These are phyloP conservation scores for Lactarius akahatsu DNA, from an alignment of 768 basidiomycete species.

Conservation along the genomic window DNA sequence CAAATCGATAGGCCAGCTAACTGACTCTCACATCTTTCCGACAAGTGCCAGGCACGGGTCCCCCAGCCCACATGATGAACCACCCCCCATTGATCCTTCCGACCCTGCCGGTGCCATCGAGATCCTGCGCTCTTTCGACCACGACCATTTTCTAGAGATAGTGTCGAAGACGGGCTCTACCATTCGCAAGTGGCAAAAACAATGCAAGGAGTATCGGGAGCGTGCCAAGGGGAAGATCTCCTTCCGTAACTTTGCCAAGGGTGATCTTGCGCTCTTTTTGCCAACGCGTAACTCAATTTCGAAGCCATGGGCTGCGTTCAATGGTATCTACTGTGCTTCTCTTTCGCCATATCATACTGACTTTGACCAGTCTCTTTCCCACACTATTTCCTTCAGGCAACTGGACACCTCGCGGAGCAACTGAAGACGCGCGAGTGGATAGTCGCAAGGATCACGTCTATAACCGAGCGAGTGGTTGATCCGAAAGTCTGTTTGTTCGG, in stretches of 20 bases:
- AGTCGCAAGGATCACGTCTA: conserved; percentile 86
- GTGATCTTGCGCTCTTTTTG: conserved; percentile 92
- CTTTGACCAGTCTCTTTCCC: conserved; percentile 81
- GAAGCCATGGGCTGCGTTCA: conserved; percentile 98
- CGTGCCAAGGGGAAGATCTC: conserved; percentile 96
- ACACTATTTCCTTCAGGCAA: conserved; percentile 93
- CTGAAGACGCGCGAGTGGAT: conserved; percentile 93
- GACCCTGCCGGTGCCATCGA: conserved; percentile 72
- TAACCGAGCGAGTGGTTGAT: conserved; percentile 82
- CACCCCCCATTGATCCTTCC: conserved; percentile 74
- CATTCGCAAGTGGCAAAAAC: conserved; percentile 95
- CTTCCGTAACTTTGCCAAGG: conserved; percentile 92
- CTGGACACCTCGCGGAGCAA: conserved; percentile 83
- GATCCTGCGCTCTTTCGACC: conserved; percentile 69
- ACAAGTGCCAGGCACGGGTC: conserved; percentile 51
- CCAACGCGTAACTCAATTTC: conserved; percentile 93
- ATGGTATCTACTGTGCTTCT: conserved; percentile 54
- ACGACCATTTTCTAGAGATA: conserved; percentile 82
- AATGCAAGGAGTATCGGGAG: conserved; percentile 93
- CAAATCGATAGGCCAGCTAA: conserved; percentile 46
- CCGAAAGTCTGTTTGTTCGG: conserved; percentile 53
- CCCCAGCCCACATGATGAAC: conserved; percentile 54
- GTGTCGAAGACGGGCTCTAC: conserved; percentile 80
- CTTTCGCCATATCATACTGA: conserved; percentile 28
- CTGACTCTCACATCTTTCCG: conserved; percentile 31